Evolutionary conservation across 257 asterid genomes (phyloP).

Genomic region (Jasminum sambac): DNA sequence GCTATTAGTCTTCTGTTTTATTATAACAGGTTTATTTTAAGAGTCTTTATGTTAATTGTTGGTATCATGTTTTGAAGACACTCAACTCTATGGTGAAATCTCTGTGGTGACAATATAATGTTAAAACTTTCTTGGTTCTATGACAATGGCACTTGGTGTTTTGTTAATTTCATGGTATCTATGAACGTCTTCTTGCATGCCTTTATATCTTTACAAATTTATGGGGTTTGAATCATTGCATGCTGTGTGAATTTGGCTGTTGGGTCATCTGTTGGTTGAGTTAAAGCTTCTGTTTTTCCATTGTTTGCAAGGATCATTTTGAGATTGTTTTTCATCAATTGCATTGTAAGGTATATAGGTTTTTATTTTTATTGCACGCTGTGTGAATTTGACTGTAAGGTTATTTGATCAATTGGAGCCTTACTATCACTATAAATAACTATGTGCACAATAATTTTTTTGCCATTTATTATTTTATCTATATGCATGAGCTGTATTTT

Average conservation of each 20-base stretch:
- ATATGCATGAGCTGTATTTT: no score
- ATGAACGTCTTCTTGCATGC: not conserved
- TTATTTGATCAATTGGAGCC: no score
- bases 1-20: not conserved
- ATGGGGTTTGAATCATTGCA: not conserved
- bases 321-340: no score
- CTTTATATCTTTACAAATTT: not conserved
- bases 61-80: constrained; percentile 6
- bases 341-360: no score
- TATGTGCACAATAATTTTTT: no score
- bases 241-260: not conserved
- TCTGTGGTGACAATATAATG: not conserved
- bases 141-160: not conserved
- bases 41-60: constrained; percentile 7
- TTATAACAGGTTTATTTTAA: not conserved
- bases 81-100: no score
- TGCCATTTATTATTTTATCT: no score
- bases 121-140: not conserved
- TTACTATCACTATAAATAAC: no score
- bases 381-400: no score
- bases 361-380: no score
- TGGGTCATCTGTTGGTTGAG: not conserved
- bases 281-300: not conserved
- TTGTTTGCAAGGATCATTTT: no score
- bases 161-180: not conserved